Evolutionary conservation across 495 filamentous ascomycete genomes (phyloP).

Genomic region (Tuber melanosporum): DNA sequence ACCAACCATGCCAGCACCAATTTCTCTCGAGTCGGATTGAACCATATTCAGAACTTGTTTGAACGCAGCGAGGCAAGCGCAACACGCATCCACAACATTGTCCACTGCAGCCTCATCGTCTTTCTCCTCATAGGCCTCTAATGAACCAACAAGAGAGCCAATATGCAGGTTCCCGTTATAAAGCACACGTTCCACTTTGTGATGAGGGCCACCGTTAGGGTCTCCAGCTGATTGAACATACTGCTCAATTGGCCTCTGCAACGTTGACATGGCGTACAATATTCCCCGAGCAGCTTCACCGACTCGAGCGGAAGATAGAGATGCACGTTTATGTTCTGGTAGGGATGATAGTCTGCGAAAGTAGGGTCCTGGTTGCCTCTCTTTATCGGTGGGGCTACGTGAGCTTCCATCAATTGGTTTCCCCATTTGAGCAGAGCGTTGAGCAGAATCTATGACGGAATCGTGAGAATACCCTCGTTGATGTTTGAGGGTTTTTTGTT

Average conservation of each 20-base stretch:
- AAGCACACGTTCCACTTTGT: constrained; percentile 35
- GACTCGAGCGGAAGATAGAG: constrained; percentile 55
- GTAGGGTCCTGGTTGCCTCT: constrained; percentile 52
- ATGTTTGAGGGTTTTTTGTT: constrained; percentile 45
- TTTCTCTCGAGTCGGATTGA: constrained; percentile 60
- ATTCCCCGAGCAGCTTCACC: constrained; percentile 80
- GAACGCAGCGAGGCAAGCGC: constrained; percentile 70
- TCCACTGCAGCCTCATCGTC: constrained; percentile 44
- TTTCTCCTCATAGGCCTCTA: constrained; percentile 38
- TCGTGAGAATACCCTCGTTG: constrained; percentile 41
- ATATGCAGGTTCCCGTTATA: constrained; percentile 40
- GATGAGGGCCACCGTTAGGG: constrained; percentile 25
- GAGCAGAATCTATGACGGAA: constrained; percentile 31
- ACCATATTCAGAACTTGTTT: constrained; percentile 66
- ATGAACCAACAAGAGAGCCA: constrained; percentile 34
- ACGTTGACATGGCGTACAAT: constrained; percentile 60
- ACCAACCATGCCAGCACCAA: constrained; percentile 53
- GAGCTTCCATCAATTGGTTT: constrained; percentile 16
- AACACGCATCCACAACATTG: constrained; percentile 58
- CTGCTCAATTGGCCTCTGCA: constrained; percentile 40
- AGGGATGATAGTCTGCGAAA: constrained; percentile 75
- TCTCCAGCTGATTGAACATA: constrained; percentile 34
- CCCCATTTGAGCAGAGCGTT: constrained; percentile 18
- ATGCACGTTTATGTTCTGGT: constrained; percentile 69
- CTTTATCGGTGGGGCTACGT: constrained; percentile 40